These are phyloP conservation scores for Casuarina equisetifolia DNA, from an alignment of 306 rosid genomes.

Conservation along the genomic window DNA sequence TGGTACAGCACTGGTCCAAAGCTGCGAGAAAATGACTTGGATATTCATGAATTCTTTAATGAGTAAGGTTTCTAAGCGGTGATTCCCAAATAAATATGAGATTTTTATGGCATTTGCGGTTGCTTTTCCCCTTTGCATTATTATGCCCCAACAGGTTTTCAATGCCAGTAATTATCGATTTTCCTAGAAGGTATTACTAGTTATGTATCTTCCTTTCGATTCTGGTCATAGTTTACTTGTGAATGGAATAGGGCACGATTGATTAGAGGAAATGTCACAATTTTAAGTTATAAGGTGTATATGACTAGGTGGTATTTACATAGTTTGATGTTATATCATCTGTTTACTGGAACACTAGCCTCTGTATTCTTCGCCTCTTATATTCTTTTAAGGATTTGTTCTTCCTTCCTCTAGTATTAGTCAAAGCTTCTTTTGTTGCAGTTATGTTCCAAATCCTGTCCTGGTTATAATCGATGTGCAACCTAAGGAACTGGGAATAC, in stretches of 20 bases:
- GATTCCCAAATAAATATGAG: background rate
- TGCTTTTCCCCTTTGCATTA: background rate
- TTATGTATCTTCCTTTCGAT: background rate
- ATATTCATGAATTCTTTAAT: constrained; percentile 74
- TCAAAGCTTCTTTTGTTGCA: constrained; percentile 23
- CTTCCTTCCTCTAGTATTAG: background rate
- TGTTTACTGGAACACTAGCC: background rate
- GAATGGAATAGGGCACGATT: background rate
- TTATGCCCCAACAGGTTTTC: background rate
- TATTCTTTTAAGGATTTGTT: background rate
- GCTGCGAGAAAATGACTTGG: constrained; percentile 83
- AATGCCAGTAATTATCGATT: background rate
- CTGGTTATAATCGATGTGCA: constrained; percentile 87
- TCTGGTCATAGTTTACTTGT: background rate
- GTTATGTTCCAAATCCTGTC: constrained; percentile 84
- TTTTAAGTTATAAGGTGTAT: background rate
- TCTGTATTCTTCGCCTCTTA: background rate
- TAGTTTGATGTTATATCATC: background rate
- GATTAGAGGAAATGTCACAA: background rate
- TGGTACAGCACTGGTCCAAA: constrained; percentile 99
- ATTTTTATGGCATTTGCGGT: background rate
- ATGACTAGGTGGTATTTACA: background rate
- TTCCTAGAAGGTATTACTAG: background rate
- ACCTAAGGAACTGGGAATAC: constrained; percentile 92
- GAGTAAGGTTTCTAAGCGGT: constrained; percentile 44